Evolutionary conservation across 805 yeast species (phyloP).

Genomic region (Clavispora phyllophila): DNA sequence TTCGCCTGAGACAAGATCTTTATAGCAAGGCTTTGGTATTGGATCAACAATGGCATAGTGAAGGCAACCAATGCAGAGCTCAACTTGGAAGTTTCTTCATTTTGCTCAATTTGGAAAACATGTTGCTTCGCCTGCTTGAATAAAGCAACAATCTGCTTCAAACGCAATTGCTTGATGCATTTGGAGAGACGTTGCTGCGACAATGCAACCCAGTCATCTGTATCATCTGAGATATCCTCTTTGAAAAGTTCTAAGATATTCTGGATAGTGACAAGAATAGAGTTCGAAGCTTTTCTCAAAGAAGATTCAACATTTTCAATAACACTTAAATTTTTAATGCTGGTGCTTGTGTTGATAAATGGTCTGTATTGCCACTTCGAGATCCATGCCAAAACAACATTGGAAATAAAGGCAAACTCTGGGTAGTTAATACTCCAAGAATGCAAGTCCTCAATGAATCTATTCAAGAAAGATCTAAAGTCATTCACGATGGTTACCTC

Average conservation of each 20-base stretch:
- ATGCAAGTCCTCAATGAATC: slow-evolving; percentile 22
- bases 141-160: slow-evolving; percentile 29
- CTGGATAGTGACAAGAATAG: slow-evolving; percentile 67
- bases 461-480: slow-evolving; percentile 17
- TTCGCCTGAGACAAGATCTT: slow-evolving; percentile 42
- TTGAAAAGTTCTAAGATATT: slow-evolving; percentile 39
- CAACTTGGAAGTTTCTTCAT: slow-evolving; percentile 29
- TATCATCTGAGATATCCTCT: slow-evolving; percentile 35
- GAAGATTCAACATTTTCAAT: slow-evolving; percentile 40
- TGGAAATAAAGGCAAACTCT: slow-evolving; percentile 42
- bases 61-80: slow-evolving; percentile 48
- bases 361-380: slow-evolving; percentile 13
- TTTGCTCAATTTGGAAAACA: slow-evolving; percentile 34
- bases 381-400: slow-evolving; percentile 47
- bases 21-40: slow-evolving; percentile 49
- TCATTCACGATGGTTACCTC: slow-evolving; percentile 16
- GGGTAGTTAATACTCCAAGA: slow-evolving; percentile 31
- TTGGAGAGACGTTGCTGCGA: slow-evolving; percentile 42
- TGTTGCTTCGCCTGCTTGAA: slow-evolving; percentile 30
- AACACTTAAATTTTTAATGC: slow-evolving; percentile 13
- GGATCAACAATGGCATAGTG: slow-evolving; percentile 57
- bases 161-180: slow-evolving; percentile 41
- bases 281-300: slow-evolving; percentile 49
- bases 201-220: slow-evolving; percentile 62
- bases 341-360: slow-evolving; percentile 21